Base-by-base conservation (phyloP, 352 stramenopile genomes). In the Globisporangium mamillatum region DNA sequence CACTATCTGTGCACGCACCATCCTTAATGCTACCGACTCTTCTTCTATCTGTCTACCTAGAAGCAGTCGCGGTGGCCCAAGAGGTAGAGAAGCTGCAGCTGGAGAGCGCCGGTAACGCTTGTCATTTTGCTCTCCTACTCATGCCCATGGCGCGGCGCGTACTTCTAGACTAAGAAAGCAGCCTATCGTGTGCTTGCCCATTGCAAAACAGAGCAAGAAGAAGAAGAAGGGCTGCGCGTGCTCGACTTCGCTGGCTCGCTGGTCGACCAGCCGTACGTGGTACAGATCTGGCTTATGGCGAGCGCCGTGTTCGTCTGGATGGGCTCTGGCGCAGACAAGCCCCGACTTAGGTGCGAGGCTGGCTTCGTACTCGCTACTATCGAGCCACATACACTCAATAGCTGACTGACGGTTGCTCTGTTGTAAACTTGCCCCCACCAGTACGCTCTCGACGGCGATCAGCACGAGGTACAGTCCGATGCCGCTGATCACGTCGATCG, bases 261-360 rank as follows among this genome's bases (percentile, higher is more conserved):
- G 46, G 67, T 94, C 52, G 86, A 93, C 57, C 84, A 94, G 68
- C 66, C 74, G 38, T 94, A 79, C 59, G 64, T 90, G 34, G 83
- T 82, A 62, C 81, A 94, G 75, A 78, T 94, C 63, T 93, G 84
- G 84, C 67, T 92, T 34, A 72, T 94, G 52, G 64, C 55, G 4
- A 80, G 77, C 71, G 86, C 84, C 56, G 61, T 91, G 25, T 94
- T 91, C 54, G 85, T 94, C n/a, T 94, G 84, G 84, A 87, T 92
- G 70, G 86, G 86, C 3, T 79, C 82, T 12, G 78, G 65, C 38
- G 71, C 54, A 32, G 75, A 78, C n/a, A 80, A 82, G 62, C 79
- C 82, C 32, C 70, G 70, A 8, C 50, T 86, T 22, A 70, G 72
- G 76, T 86, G 56, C 34, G 64, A 41, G 3, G 10, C 1, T 48